A percentile compares a stretch with the other conserved stretches of the same genome.
phyloP scores from a whole-genome alignment of 805 yeast genomes.

The Starmerella davenportii region DNA sequence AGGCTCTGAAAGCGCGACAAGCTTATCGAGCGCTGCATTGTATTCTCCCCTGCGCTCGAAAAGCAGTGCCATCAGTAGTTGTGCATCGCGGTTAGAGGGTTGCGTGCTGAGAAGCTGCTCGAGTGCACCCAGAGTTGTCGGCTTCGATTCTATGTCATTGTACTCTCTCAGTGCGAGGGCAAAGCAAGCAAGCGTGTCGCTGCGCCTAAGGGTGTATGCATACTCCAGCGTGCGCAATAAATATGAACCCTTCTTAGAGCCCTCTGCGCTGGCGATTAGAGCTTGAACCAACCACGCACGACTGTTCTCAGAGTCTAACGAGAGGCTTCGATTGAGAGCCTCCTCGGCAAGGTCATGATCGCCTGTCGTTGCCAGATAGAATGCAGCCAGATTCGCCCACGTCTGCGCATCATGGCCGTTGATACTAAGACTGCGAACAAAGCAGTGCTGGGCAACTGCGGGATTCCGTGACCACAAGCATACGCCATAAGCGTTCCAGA shows the following conservation, averaged over 20 bases:
- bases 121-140: constrained; percentile 25
- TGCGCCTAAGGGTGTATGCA: constrained; percentile 57
- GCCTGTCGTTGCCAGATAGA: constrained; percentile 56
- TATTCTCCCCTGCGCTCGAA: constrained; percentile 54
- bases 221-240: constrained; percentile 45
- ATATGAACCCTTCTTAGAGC: background rate
- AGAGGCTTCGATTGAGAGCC: constrained; percentile 55
- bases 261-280: constrained; percentile 24
- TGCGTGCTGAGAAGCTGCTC: constrained; percentile 36
- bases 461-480: constrained; percentile 49
- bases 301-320: constrained; percentile 60
- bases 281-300: constrained; percentile 82
- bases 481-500: constrained; percentile 74
- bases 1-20: constrained; percentile 5
- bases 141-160: background rate
- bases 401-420: constrained; percentile 47
- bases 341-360: constrained; percentile 45
- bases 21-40: constrained; percentile 29
- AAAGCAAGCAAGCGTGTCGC: constrained; percentile 48
- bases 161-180: constrained; percentile 42
- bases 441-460: constrained; percentile 77
- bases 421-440: constrained; percentile 58
- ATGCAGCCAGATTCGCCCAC: constrained; percentile 70
- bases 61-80: constrained; percentile 19
- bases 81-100: constrained; percentile 19